Conservation (phyloP, 2,329 filamentous ascomycete species). For the Hypocrella siamensis region DNA sequence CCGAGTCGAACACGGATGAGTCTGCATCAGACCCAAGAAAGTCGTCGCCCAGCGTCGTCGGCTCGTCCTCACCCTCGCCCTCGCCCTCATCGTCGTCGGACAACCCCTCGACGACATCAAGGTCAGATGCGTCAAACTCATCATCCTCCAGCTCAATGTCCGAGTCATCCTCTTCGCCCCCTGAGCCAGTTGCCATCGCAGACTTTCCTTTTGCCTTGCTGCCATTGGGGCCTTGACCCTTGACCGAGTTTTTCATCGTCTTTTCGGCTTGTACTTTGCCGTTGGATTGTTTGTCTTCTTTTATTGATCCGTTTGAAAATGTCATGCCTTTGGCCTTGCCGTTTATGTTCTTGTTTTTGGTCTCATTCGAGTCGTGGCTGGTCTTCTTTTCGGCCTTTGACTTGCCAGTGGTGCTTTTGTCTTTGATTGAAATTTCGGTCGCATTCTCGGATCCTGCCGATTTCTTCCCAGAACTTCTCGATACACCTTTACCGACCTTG, state of each 20-base stretch:
- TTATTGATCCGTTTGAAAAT: no score
- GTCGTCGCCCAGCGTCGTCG: slow-evolving; percentile 33
- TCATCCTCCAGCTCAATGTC: no score
- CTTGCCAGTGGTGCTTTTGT: neutral
- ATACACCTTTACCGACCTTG: slow-evolving; percentile 10
- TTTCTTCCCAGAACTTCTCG: no score
- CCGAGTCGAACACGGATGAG: slow-evolving; percentile 55
- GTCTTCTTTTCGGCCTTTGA: no score
- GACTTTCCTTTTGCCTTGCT: slow-evolving; percentile 15
- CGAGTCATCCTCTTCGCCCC: slow-evolving; percentile 16
- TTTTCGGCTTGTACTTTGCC: slow-evolving; percentile 8
- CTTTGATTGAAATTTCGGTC: no score
- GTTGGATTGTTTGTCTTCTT: slow-evolving; percentile 12
- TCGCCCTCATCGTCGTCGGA: slow-evolving; percentile 21
- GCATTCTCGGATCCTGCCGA: no score
- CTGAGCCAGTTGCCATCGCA: neutral
- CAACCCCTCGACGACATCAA: slow-evolving; percentile 21
- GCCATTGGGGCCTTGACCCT: neutral
- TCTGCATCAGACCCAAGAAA: slow-evolving; percentile 41
- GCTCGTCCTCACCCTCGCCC: slow-evolving; percentile 11
- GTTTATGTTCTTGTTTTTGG: no score
- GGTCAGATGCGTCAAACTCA: slow-evolving; percentile 14
- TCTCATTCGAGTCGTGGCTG: no score
- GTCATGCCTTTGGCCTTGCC: slow-evolving; percentile 2
- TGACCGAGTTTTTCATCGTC: slow-evolving; percentile 16